Conservation (phyloP, 805 yeast genomes). For the Zygosaccharomyces kombuchaensis region DNA sequence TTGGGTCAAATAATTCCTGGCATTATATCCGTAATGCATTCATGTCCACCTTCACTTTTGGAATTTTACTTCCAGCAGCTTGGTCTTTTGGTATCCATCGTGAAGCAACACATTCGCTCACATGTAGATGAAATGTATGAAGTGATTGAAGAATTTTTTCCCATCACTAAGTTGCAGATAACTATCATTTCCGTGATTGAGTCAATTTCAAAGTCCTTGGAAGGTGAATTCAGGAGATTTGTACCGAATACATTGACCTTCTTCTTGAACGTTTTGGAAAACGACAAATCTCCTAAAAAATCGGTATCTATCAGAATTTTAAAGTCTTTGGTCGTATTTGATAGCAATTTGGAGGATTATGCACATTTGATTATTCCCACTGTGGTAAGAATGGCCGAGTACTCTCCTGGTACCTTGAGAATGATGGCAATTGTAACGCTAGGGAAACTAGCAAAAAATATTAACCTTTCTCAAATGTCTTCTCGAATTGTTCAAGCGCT, state of each 20-base stretch:
- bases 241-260: slow-evolving; percentile 74
- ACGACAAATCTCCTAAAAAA: slow-evolving; percentile 57
- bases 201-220: slow-evolving; percentile 77
- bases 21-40: slow-evolving; percentile 74
- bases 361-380: slow-evolving; percentile 84
- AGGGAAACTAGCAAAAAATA: slow-evolving; percentile 71
- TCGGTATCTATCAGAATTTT: slow-evolving; percentile 68
- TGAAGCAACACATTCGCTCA: slow-evolving; percentile 85
- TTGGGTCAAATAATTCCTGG: slow-evolving; percentile 86
- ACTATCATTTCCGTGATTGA: slow-evolving; percentile 79
- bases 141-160: slow-evolving; percentile 71
- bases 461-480: slow-evolving; percentile 79
- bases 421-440: slow-evolving; percentile 75
- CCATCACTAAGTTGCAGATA: slow-evolving; percentile 58
- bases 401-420: slow-evolving; percentile 53
- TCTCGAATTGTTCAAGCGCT: slow-evolving; percentile 87
- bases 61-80: slow-evolving; percentile 89
- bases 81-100: slow-evolving; percentile 72
- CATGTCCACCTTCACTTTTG: slow-evolving; percentile 71
- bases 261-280: slow-evolving; percentile 70
- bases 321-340: slow-evolving; percentile 80
- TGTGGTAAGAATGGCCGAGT: slow-evolving; percentile 75
- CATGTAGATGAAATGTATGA: slow-evolving; percentile 70
- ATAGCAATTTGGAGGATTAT: slow-evolving; percentile 82
- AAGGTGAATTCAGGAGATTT: slow-evolving; percentile 85